Evolutionary conservation across 2,329 filamentous ascomycete species (phyloP).

Genomic region (Teratosphaeriaceae sp.): DNA sequence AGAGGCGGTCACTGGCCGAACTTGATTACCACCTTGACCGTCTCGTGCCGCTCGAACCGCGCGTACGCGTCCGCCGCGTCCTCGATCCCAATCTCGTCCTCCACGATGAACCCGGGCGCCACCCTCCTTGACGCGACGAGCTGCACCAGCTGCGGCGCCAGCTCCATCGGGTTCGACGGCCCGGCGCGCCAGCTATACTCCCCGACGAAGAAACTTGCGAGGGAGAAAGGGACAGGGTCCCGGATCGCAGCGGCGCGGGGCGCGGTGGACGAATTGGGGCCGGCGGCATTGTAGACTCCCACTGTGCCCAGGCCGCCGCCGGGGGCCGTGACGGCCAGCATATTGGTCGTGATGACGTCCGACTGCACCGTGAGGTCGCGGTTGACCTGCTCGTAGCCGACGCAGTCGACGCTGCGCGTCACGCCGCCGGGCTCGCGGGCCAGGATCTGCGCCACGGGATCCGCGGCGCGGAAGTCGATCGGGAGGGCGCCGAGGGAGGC

Average conservation of each 20-base stretch:
- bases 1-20: too few relatives aligned
- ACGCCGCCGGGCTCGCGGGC: constrained; percentile 13
- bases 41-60: background rate
- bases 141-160: background rate
- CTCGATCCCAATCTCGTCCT: background rate
- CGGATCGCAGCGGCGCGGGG: background rate
- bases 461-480: constrained; percentile 12
- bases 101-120: background rate
- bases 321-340: background rate
- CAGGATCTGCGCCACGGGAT: constrained; percentile 14
- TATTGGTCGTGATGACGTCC: background rate
- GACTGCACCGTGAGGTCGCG: background rate
- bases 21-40: background rate
- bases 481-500: constrained; percentile 12
- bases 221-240: background rate
- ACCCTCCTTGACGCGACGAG: background rate
- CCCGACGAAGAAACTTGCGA: background rate
- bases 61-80: background rate
- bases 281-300: background rate
- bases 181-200: background rate
- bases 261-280: background rate
- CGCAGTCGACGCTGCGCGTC: constrained; percentile 8
- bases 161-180: background rate
- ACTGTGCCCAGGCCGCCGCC: background rate
- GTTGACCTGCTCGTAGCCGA: constrained; percentile 9